Evolutionary conservation across 140 eudicot species (phyloP).

Genomic region (Bidens hawaiensis): DNA sequence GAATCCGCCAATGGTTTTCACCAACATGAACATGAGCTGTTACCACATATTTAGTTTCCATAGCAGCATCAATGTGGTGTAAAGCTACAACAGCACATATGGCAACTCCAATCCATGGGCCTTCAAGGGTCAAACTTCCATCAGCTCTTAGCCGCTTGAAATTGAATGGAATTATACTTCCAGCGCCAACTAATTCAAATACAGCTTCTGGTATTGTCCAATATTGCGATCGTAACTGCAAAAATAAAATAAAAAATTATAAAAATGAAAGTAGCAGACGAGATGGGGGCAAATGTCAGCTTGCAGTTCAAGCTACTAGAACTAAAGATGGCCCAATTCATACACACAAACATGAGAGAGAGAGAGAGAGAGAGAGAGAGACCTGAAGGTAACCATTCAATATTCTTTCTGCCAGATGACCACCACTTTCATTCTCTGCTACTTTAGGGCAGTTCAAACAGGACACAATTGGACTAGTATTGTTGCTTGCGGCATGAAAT

Average conservation of each 20-base stretch:
- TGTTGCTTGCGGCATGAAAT: neutral
- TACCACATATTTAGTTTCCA: neutral
- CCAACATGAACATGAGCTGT: slow-evolving; percentile 10
- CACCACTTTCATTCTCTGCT: neutral
- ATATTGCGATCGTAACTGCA: neutral
- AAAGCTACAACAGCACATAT: slow-evolving; percentile 4
- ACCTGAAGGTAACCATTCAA: neutral
- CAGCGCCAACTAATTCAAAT: slow-evolving; percentile 10
- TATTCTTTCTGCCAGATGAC: neutral
- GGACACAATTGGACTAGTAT: neutral
- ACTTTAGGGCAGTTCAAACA: slow-evolving; percentile 2
- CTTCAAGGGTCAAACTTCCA: neutral
- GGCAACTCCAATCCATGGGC: slow-evolving; percentile 10
- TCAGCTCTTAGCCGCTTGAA: neutral
- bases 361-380: neutral
- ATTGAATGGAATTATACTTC: slow-evolving; percentile 2
- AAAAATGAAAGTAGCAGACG: neutral
- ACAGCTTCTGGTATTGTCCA: slow-evolving; percentile 2
- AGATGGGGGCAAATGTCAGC: neutral
- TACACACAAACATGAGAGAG: neutral
- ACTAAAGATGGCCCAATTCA: neutral
- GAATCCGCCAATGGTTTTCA: neutral
- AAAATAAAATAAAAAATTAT: neutral
- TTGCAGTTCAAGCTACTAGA: no score
- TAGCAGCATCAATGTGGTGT: slow-evolving; percentile 2